These are phyloP conservation scores for Zea mays DNA, from an alignment of 176 grass and related monocot genomes.

Conservation along the genomic window DNA sequence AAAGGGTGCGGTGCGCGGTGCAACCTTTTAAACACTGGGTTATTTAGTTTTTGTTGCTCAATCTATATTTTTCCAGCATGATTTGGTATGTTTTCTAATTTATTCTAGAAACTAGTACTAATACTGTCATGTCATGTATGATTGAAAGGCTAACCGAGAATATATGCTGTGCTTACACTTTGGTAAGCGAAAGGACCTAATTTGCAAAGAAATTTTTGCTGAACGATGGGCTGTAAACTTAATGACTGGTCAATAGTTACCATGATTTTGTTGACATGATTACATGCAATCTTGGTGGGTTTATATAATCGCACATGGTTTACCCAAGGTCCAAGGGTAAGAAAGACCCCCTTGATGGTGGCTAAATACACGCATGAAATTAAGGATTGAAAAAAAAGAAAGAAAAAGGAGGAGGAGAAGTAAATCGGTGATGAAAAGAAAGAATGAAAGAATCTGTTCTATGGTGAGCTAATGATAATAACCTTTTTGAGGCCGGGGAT, in stretches of 20 bases:
- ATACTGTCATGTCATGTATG: not conserved
- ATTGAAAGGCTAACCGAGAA: not conserved
- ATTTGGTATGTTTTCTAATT: not conserved
- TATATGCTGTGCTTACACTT: slow-evolving; percentile 4
- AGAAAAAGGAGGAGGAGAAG: not conserved
- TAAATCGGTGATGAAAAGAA: not conserved
- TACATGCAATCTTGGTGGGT: slow-evolving; percentile 29
- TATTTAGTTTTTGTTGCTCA: not conserved
- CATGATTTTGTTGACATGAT: not conserved
- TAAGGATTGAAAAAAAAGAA: not conserved
- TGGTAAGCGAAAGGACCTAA: not conserved
- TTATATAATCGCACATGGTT: not conserved
- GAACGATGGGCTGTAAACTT: not conserved
- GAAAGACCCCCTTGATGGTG: not conserved
- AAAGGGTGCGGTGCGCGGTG: not conserved
- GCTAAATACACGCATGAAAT: slow-evolving; percentile 29
- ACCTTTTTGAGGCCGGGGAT: slow-evolving; percentile 86
- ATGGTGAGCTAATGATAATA: not conserved
- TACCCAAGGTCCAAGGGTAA: not conserved
- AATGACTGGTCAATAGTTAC: not conserved
- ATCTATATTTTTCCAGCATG: not conserved
- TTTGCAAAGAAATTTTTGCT: not conserved
- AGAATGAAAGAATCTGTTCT: not conserved
- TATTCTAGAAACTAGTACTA: not conserved
- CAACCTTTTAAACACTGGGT: not conserved